Percentiles rank a stretch among this genome's conserved stretches.
These are phyloP conservation scores for Ogataea siamensis DNA, from an alignment of 805 yeast species.

Conservation along the genomic window DNA sequence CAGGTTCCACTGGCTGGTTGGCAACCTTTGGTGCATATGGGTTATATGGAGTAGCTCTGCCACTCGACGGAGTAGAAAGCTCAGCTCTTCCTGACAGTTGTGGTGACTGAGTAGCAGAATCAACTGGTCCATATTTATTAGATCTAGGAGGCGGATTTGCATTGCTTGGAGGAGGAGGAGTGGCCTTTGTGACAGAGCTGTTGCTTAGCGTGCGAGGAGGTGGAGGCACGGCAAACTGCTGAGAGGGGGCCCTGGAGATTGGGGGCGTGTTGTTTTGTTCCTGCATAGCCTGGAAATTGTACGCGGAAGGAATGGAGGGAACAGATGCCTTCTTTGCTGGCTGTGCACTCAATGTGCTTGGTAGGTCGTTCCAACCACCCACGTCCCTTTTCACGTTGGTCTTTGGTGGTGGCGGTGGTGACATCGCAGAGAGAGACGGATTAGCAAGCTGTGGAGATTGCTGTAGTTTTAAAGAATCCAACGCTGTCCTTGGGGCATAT, in stretches of 20 bases:
- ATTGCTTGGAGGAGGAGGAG: constrained; percentile 8
- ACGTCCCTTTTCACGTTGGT: constrained; percentile 42
- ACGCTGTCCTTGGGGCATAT: constrained; percentile 36
- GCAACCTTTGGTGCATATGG: constrained; percentile 39
- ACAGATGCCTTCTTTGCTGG: constrained; percentile 29
- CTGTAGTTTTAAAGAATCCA: constrained; percentile 32
- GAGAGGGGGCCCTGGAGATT: constrained; percentile 30
- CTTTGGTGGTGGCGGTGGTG: constrained; percentile 28
- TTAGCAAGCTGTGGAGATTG: constrained; percentile 19
- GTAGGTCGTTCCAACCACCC: constrained; percentile 75
- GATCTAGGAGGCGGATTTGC: constrained; percentile 19
- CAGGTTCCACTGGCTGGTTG: constrained; percentile 21
- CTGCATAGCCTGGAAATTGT: constrained; percentile 22
- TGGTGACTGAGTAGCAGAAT: constrained; percentile 23
- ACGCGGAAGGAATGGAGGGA: constrained; percentile 28
- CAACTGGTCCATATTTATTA: constrained; percentile 21
- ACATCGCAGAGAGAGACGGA: constrained; percentile 13
- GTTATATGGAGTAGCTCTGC: constrained; percentile 22
- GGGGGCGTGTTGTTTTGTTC: constrained; percentile 17
- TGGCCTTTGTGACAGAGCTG: constrained; percentile 19
- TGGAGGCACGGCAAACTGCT: constrained; percentile 31
- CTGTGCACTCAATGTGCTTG: constrained; percentile 39
- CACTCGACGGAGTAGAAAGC: constrained; percentile 13
- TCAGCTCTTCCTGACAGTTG: constrained; percentile 24
- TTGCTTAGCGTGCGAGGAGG: constrained; percentile 31